Evolutionary conservation across 139 green algal genomes (phyloP).

Genomic region (Micromonas commoda): DNA sequence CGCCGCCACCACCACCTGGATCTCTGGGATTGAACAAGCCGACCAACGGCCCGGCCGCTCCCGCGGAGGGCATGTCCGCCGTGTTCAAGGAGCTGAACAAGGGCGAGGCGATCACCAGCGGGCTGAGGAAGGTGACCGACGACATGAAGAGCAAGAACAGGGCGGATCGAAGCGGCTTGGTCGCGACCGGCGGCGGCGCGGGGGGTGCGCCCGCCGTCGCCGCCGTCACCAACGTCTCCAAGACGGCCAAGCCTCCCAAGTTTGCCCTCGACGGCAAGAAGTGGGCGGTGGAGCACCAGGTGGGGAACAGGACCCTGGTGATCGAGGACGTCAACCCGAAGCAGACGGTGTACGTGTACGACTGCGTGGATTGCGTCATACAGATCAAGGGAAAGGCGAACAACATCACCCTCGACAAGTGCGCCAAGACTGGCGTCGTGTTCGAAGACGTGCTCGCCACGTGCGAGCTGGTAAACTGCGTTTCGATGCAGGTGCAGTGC

Average conservation of each 20-base stretch:
- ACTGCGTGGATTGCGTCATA: constrained; percentile 62
- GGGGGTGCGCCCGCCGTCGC: not conserved
- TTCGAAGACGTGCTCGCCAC: constrained; percentile 61
- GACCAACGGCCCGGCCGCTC: not conserved
- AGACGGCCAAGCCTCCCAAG: constrained; percentile 37
- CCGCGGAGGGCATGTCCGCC: constrained; percentile 28
- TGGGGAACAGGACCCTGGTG: constrained; percentile 59
- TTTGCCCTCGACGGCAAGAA: constrained; percentile 76
- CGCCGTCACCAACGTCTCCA: constrained; percentile 12
- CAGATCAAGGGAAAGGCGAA: constrained; percentile 80
- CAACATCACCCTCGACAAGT: constrained; percentile 85
- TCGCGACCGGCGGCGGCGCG: not conserved
- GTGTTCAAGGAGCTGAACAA: constrained; percentile 30
- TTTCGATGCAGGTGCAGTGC: constrained; percentile 59
- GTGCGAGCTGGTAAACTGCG: constrained; percentile 84
- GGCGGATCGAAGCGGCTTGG: constrained; percentile 50
- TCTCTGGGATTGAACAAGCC: not conserved
- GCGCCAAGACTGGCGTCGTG: constrained; percentile 67
- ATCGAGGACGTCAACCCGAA: constrained; percentile 60
- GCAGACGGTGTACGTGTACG: constrained; percentile 87
- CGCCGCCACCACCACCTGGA: constrained; percentile 45
- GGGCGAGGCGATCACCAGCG: constrained; percentile 42
- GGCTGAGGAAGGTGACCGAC: constrained; percentile 83
- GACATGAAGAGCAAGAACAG: constrained; percentile 97
- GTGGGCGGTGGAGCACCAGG: constrained; percentile 82